Evolutionary conservation across 257 asterid species (phyloP).

Genomic region (Plectranthus barbatus): DNA sequence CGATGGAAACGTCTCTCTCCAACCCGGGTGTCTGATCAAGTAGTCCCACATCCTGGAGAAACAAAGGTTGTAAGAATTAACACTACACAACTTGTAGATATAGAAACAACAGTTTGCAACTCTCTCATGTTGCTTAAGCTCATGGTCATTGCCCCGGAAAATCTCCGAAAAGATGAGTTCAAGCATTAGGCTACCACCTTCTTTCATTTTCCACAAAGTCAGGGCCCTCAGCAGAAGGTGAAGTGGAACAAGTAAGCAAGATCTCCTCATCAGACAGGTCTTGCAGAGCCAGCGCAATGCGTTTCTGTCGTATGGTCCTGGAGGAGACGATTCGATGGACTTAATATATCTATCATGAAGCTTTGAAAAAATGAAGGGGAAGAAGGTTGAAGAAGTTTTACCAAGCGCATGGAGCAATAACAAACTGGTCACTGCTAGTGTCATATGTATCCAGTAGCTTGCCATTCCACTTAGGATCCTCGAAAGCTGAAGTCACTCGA

Average conservation of each 20-base stretch:
- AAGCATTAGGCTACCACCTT: no score
- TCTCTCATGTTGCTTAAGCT: no score
- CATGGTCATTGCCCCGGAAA: no score
- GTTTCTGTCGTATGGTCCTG: constrained; percentile 49
- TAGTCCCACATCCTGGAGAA: constrained; percentile 62
- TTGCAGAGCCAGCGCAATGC: constrained; percentile 43
- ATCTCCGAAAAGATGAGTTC: no score
- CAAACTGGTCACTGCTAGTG: constrained; percentile 49
- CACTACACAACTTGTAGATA: no score
- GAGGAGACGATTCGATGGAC: background rate
- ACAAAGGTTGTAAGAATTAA: background rate
- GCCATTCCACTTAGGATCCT: constrained; percentile 55
- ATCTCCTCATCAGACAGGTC: constrained; percentile 62
- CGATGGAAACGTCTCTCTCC: constrained; percentile 66
- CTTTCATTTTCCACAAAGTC: constrained; percentile 61
- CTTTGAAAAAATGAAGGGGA: background rate
- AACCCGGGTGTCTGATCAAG: constrained; percentile 58
- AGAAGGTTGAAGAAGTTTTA: constrained; percentile 10
- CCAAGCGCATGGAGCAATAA: constrained; percentile 80
- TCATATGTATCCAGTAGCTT: constrained; percentile 73
- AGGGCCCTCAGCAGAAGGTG: constrained; percentile 80
- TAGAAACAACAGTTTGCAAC: no score
- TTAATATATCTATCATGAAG: no score
- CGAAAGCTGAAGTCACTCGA: constrained; percentile 56
- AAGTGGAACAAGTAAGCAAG: constrained; percentile 71